Conservation (phyloP, 208 protist species). For the Naegleria lovaniensis region DNA sequence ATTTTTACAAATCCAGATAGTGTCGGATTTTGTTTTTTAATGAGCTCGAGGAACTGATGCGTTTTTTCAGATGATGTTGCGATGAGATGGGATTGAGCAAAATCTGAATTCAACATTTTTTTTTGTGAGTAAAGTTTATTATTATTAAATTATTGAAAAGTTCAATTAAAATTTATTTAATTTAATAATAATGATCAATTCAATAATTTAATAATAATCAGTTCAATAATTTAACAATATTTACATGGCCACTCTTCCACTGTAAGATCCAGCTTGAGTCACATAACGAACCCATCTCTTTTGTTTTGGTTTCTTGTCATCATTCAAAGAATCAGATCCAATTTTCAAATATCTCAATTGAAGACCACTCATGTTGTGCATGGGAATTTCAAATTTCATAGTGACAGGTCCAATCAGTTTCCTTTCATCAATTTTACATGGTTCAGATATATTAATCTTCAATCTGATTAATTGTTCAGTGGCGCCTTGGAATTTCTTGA, state of each 20-base stretch:
- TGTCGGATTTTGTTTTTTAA: no score
- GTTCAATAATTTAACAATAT: not conserved
- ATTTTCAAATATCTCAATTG: conserved; percentile 16
- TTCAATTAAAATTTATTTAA: no score
- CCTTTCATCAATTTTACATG: not conserved
- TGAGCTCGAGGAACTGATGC: no score
- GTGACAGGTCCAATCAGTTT: conserved; percentile 59
- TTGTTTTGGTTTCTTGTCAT: conserved; percentile 63
- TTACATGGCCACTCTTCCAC: not conserved
- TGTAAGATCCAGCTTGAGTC: conserved; percentile 47
- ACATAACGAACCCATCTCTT: conserved; percentile 79
- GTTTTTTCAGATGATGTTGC: no score
- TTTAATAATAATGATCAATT: not conserved
- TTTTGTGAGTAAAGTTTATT: no score
- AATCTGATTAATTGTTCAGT: conserved; percentile 54
- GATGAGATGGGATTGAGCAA: no score
- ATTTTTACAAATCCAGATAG: no score
- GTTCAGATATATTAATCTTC: conserved; percentile 39
- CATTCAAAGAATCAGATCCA: conserved; percentile 36
- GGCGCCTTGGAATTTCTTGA: conserved; percentile 58
- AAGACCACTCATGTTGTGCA: conserved; percentile 46
- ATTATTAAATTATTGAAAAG: no score
- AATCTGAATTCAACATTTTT: no score
- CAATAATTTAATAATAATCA: not conserved
- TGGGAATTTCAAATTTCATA: conserved; percentile 82